phyloP scores from a whole-genome alignment of 768 basidiomycete genomes.

The Rhizopogon vinicolor region DNA sequence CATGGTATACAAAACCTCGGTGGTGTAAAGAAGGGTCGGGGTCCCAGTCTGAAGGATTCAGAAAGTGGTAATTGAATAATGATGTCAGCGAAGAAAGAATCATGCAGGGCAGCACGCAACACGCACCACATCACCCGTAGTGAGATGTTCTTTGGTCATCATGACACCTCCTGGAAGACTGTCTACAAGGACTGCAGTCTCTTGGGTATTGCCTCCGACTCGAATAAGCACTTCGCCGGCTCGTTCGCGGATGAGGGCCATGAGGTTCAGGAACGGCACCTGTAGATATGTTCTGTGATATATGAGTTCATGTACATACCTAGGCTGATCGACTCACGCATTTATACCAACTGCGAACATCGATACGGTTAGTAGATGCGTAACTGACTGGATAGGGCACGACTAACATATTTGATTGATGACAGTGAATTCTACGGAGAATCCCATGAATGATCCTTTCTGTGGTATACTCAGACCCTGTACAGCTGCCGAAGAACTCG shows the following conservation, averaged over 20 bases:
- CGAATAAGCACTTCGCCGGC: conserved; percentile 38
- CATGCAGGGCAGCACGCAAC: conserved; percentile 10
- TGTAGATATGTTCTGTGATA: conserved; percentile 17
- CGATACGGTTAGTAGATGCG: background rate
- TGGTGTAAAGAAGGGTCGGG: conserved; percentile 43
- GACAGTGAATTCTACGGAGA: conserved; percentile 61
- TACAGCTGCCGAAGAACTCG: conserved; percentile 14
- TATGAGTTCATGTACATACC: background rate
- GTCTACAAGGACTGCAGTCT: conserved; percentile 28
- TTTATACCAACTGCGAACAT: conserved; percentile 8
- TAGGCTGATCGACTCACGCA: conserved; percentile 3
- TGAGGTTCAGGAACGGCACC: conserved; percentile 42
- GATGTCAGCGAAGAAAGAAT: conserved; percentile 22
- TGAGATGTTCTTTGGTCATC: conserved; percentile 26
- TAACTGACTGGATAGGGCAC: background rate
- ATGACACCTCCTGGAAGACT: conserved; percentile 20
- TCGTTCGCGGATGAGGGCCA: conserved; percentile 39
- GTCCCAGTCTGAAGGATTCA: conserved; percentile 37
- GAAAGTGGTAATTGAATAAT: conserved; percentile 16
- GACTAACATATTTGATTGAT: conserved; percentile 44
- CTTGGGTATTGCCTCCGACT: conserved; percentile 52
- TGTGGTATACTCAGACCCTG: conserved; percentile 22
- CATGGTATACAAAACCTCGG: conserved; percentile 48
- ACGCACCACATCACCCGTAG: conserved; percentile 11
- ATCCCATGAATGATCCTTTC: conserved; percentile 47